phyloP scores from a whole-genome alignment of 2,329 filamentous ascomycete genomes.

The Samsoniella hepiali region DNA sequence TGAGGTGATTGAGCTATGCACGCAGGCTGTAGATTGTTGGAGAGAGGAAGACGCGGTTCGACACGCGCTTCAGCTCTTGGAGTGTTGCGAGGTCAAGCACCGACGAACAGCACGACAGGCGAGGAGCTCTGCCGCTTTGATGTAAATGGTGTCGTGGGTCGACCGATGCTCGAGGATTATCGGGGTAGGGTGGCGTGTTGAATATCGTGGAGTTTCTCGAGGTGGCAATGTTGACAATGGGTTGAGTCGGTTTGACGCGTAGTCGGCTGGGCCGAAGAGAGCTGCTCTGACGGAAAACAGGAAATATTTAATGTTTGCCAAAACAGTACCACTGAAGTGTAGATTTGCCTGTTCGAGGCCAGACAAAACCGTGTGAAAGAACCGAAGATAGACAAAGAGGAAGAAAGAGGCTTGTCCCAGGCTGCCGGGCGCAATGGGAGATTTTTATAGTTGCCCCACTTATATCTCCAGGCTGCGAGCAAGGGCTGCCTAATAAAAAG shows the following conservation, averaged over 20 bases:
- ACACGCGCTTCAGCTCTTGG: neutral
- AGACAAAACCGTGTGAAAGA: slow-evolving; percentile 10
- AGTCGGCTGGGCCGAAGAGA: neutral
- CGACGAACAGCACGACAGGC: neutral
- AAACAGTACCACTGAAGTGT: neutral
- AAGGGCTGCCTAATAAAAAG: neutral
- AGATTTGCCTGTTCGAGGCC: neutral
- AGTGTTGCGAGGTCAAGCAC: neutral
- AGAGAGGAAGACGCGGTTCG: slow-evolving; percentile 3
- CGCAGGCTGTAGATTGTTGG: slow-evolving; percentile 7
- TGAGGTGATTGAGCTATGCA: slow-evolving; percentile 15
- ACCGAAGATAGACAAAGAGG: neutral
- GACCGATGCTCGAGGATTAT: neutral
- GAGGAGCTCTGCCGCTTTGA: neutral
- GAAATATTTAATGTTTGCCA: neutral
- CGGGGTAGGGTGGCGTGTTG: neutral
- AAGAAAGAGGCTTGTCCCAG: neutral
- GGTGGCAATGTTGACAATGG: slow-evolving; percentile 4
- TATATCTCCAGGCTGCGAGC: slow-evolving; percentile 13
- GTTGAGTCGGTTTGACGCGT: neutral
- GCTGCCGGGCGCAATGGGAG: neutral
- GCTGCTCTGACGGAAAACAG: neutral
- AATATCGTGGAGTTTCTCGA: neutral
- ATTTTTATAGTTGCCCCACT: slow-evolving; percentile 12
- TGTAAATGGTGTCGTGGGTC: neutral